Evolutionary conservation across 805 yeast genomes (phyloP).

Genomic region (Pichia eremophila): DNA sequence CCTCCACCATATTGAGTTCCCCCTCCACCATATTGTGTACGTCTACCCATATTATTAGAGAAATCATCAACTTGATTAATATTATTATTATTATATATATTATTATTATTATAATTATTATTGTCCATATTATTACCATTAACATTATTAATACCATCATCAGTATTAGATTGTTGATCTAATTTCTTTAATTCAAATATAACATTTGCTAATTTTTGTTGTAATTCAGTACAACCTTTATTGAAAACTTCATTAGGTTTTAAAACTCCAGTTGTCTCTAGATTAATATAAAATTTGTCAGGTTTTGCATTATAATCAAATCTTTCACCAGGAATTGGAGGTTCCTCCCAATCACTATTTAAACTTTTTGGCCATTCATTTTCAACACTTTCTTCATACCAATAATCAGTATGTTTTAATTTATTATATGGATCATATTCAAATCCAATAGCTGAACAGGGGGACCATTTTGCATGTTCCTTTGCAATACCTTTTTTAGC

Average conservation of each 20-base stretch:
- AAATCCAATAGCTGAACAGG: constrained; percentile 90
- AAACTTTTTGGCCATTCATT: constrained; percentile 89
- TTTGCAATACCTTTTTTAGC: constrained; percentile 97
- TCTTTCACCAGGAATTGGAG: constrained; percentile 77
- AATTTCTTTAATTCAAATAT: constrained; percentile 54
- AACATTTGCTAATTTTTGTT: constrained; percentile 83
- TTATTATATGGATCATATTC: constrained; percentile 99
- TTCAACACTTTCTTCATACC: constrained; percentile 88
- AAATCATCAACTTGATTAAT: constrained; percentile 9
- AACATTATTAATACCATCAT: background rate
- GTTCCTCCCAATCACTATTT: constrained; percentile 94
- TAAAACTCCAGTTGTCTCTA: constrained; percentile 87
- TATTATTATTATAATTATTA: background rate
- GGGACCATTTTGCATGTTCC: constrained; percentile 98
- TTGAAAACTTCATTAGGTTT: constrained; percentile 83
- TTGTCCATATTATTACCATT: background rate
- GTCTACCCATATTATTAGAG: background rate
- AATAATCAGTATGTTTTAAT: constrained; percentile 86
- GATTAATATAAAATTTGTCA: constrained; percentile 70
- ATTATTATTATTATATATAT: constrained; percentile 11
- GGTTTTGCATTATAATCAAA: constrained; percentile 85
- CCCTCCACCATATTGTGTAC: constrained; percentile 7
- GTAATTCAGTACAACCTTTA: constrained; percentile 76
- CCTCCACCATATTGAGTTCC: constrained; percentile 11
- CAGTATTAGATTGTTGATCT: constrained; percentile 18